Conservation (phyloP, 192 early-diverging fungal genomes). For the Oehlia diaphana region DNA sequence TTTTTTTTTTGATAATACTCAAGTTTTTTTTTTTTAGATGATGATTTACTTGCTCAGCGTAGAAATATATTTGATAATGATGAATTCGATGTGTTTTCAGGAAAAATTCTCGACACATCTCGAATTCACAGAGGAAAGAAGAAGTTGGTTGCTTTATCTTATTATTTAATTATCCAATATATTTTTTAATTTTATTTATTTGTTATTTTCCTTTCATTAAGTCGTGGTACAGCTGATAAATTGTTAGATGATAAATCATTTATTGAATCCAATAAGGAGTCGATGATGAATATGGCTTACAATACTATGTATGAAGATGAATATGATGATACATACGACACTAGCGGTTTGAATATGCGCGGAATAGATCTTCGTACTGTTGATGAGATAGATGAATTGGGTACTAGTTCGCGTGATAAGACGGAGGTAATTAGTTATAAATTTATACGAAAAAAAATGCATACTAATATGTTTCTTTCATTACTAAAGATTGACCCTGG, state of each 20-base stretch:
- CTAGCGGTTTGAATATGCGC: conserved; percentile 58
- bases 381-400: conserved; percentile 57
- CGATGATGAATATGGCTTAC: conserved; percentile 47
- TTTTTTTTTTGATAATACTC: not conserved
- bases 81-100: conserved; percentile 87
- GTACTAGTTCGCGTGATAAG: conserved; percentile 19
- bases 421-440: conserved; percentile 4
- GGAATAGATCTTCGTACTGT: conserved; percentile 53
- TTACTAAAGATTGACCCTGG: conserved; percentile 52
- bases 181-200: not conserved
- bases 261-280: conserved; percentile 49
- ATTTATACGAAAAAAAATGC: not conserved
- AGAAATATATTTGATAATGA: conserved; percentile 91
- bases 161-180: not conserved
- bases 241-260: conserved; percentile 60
- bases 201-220: conserved; percentile 26
- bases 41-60: conserved; percentile 56
- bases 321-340: conserved; percentile 93
- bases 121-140: conserved; percentile 9
- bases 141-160: not conserved
- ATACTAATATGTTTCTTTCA: not conserved
- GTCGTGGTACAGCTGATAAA: conserved; percentile 42
- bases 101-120: conserved; percentile 46
- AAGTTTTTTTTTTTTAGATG: not conserved
- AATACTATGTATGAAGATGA: conserved; percentile 77